Percentiles rank a stretch among this genome's conserved stretches.
Evolutionary conservation across 345 rosid species (phyloP).

Genomic region (Syzygium oleosum): DNA sequence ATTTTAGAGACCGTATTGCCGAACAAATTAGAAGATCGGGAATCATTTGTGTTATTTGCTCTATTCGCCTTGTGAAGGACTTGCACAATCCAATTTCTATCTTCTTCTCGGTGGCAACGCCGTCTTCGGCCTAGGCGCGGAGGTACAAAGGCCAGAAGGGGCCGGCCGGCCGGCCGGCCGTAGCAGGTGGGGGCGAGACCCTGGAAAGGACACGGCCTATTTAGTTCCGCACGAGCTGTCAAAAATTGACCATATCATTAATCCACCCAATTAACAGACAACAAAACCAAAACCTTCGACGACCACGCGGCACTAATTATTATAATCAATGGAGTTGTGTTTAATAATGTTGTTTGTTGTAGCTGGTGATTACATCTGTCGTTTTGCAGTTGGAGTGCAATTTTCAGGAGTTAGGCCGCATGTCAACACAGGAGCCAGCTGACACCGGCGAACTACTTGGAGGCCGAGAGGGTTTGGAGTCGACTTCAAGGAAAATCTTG

Average conservation of each 20-base stretch:
- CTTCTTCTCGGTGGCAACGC: not conserved
- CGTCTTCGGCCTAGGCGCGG: rapidly evolving
- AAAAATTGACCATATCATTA: not conserved
- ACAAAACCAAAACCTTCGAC: not conserved
- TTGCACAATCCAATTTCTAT: not conserved
- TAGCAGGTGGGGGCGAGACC: not conserved
- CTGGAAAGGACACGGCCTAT: not conserved
- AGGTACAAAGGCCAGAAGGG: not conserved
- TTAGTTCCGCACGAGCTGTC: not conserved
- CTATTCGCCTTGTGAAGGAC: no score
- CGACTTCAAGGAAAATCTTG: not conserved
- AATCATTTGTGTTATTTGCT: no score
- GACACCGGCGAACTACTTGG: not conserved
- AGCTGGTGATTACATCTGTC: not conserved
- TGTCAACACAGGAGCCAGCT: not conserved
- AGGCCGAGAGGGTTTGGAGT: not conserved
- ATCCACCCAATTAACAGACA: not conserved
- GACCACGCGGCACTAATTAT: not conserved
- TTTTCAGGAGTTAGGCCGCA: not conserved
- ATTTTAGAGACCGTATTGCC: no score
- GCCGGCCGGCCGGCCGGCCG: not conserved
- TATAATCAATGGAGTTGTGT: no score
- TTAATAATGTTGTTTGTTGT: no score
- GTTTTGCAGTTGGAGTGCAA: not conserved
- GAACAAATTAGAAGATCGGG: no score